A percentile compares a stretch with the other conserved stretches of the same genome.
Evolutionary conservation across 23 red algal species (phyloP).

Genomic region (Gracilaria domingensis): DNA sequence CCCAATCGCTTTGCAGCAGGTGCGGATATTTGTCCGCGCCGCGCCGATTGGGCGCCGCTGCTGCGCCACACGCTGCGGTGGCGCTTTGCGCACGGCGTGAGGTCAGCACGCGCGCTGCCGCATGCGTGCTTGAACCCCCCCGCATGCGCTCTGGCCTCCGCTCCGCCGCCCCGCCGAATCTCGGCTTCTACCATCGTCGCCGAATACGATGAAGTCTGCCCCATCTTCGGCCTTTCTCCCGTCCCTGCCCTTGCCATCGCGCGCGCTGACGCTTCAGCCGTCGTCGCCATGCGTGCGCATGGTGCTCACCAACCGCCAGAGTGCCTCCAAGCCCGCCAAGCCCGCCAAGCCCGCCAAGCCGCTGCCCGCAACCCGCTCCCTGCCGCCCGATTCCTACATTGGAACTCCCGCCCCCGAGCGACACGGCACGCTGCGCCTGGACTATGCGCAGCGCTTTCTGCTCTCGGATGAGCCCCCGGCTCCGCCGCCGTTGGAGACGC

Average conservation of each 20-base stretch:
- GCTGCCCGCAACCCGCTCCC: background rate
- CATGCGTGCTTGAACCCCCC: background rate
- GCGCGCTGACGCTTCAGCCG: background rate
- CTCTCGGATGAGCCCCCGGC: background rate
- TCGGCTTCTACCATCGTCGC: background rate
- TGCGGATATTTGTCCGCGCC: background rate
- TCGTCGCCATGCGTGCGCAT: background rate
- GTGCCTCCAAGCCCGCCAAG: background rate
- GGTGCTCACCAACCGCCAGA: conserved; percentile 5
- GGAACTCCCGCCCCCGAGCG: conserved; percentile 42
- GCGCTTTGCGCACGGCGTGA: background rate
- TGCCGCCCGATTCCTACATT: conserved; percentile 21
- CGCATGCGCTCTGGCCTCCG: too few species aligned
- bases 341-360: background rate
- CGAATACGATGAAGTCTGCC: too few species aligned
- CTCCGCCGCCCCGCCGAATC: background rate
- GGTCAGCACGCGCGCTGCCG: background rate
- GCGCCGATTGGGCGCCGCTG: background rate
- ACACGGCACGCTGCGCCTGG: conserved; percentile 60
- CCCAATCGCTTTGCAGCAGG: background rate
- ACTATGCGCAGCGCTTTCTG: conserved; percentile 45
- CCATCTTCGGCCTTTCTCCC: conserved; percentile 11
- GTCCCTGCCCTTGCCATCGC: background rate
- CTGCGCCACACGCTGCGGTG: too few species aligned
- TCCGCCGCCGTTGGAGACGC: conserved; percentile 25